A percentile compares a stretch with the other conserved stretches of the same genome.
phyloP scores from a whole-genome alignment of 2,329 filamentous ascomycete species.

The Neofusicoccum ribis region DNA sequence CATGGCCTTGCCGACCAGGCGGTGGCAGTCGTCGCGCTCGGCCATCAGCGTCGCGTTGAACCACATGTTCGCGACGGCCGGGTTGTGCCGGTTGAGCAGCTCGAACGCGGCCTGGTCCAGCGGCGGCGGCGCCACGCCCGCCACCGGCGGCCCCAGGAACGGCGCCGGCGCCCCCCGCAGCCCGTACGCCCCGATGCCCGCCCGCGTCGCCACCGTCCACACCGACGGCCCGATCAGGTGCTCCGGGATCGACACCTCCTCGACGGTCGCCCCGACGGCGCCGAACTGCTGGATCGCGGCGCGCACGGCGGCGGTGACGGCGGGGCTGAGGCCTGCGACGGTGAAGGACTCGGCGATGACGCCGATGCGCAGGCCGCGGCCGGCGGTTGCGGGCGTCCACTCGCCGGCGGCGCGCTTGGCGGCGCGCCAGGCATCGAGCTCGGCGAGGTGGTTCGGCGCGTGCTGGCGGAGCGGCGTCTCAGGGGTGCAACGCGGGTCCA shows the following conservation, averaged over 20 bases:
- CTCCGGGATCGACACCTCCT: slow-evolving; percentile 50
- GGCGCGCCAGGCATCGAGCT: slow-evolving; percentile 30
- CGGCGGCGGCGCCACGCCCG: slow-evolving; percentile 27
- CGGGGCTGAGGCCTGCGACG: slow-evolving; percentile 38
- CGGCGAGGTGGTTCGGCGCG: slow-evolving; percentile 38
- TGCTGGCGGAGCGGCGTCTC: slow-evolving; percentile 39
- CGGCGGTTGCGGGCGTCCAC: slow-evolving; percentile 34
- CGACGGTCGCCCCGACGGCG: slow-evolving; percentile 46
- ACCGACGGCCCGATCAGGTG: slow-evolving; percentile 49
- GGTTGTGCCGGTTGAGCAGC: slow-evolving; percentile 44
- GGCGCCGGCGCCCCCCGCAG: slow-evolving; percentile 32
- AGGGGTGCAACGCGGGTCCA: slow-evolving; percentile 46
- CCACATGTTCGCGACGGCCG: slow-evolving; percentile 47
- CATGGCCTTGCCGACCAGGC: slow-evolving; percentile 48
- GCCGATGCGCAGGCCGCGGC: slow-evolving; percentile 46
- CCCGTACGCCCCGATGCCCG: slow-evolving; percentile 30
- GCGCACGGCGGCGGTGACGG: slow-evolving; percentile 41
- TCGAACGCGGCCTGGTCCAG: slow-evolving; percentile 47
- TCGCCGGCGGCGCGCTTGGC: slow-evolving; percentile 28
- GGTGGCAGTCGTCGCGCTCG: slow-evolving; percentile 28
- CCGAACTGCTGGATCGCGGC: slow-evolving; percentile 41
- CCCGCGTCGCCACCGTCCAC: slow-evolving; percentile 46
- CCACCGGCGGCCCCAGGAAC: slow-evolving; percentile 31
- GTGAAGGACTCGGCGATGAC: slow-evolving; percentile 49
- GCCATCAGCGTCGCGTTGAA: slow-evolving; percentile 40